Percentiles rank a stretch among this genome's conserved stretches.
These are phyloP conservation scores for Solanum lycopersicoides DNA, from an alignment of 257 asterid species.

Conservation along the genomic window DNA sequence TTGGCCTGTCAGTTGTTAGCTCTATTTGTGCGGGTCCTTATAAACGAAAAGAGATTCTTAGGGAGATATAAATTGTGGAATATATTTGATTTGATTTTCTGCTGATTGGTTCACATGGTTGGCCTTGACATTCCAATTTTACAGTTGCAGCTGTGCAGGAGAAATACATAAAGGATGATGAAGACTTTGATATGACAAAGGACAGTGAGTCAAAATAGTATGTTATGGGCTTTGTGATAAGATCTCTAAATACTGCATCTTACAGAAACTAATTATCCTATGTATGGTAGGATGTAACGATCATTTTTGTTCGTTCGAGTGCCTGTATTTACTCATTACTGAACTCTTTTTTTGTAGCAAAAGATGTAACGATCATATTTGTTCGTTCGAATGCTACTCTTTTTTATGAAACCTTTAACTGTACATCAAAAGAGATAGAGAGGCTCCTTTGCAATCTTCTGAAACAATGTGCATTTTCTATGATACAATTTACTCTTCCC, in stretches of 20 bases:
- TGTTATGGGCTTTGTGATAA: neutral
- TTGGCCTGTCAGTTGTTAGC: neutral
- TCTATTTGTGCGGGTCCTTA: neutral
- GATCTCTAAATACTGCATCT: neutral
- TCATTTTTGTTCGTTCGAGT: neutral
- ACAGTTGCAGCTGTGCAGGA: constrained; percentile 99
- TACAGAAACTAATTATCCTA: neutral
- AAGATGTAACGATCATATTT: neutral
- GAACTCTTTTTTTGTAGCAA: no score
- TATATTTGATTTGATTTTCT: neutral
- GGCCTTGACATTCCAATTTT: constrained; percentile 45
- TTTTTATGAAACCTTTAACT: neutral
- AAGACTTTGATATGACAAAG: constrained; percentile 15
- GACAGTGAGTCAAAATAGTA: neutral
- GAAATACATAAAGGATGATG: constrained; percentile 88
- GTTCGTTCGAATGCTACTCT: no score
- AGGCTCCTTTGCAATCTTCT: neutral
- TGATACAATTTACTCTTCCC: neutral
- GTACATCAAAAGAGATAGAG: neutral
- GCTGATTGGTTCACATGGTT: neutral
- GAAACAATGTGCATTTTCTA: neutral
- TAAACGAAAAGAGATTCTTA: neutral
- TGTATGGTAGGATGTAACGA: neutral
- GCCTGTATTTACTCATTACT: neutral
- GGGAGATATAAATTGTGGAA: neutral